These are phyloP conservation scores for Silene vulgaris DNA, from an alignment of 179 eudicot species.

Conservation along the genomic window DNA sequence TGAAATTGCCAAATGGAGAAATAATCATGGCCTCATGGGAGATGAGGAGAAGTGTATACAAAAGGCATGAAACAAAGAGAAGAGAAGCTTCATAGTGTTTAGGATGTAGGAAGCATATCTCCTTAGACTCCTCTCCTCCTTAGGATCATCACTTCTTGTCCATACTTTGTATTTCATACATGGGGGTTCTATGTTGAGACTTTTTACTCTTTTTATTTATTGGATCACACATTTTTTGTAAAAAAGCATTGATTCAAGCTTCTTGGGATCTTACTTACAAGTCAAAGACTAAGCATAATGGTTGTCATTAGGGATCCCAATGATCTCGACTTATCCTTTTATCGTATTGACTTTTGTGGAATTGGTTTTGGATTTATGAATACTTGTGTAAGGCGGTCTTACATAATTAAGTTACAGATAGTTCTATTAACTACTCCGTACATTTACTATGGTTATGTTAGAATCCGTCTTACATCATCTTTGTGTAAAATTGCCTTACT, in stretches of 20 bases:
- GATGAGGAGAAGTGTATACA: background rate
- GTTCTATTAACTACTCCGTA: no score
- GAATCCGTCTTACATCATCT: no score
- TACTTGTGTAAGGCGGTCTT: no score
- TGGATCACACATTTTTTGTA: background rate
- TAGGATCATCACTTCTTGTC: constrained; percentile 17
- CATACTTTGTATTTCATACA: background rate
- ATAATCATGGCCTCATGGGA: constrained; percentile 6
- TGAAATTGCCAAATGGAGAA: background rate
- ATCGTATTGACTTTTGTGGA: no score
- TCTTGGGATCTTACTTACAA: background rate
- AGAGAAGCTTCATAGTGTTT: constrained; percentile 23
- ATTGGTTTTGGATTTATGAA: no score
- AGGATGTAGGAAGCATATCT: constrained; percentile 23
- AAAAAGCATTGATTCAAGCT: background rate
- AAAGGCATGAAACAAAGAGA: background rate
- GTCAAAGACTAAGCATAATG: background rate
- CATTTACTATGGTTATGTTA: no score
- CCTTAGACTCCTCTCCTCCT: constrained; percentile 15
- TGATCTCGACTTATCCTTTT: background rate
- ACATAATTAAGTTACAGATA: no score
- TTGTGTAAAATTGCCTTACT: no score
- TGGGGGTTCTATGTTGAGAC: background rate
- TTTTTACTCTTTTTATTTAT: background rate
- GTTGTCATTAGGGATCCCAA: no score